phyloP scores from a whole-genome alignment of 2,329 filamentous ascomycete genomes.

The Alternaria sp. region DNA sequence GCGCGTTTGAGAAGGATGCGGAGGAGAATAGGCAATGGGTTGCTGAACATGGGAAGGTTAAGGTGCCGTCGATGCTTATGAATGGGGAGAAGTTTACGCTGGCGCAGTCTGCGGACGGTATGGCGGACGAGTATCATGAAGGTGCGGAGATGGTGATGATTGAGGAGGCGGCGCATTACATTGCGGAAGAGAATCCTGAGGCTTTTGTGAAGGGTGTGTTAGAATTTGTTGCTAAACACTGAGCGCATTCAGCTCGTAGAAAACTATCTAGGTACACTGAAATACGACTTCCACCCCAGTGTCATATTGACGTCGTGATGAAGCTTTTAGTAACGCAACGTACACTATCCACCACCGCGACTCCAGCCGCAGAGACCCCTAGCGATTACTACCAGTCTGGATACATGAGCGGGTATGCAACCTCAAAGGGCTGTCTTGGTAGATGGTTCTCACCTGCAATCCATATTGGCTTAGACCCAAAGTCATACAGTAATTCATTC shows the following conservation, averaged over 20 bases:
- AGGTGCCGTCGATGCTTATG: not conserved
- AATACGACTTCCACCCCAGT: not conserved
- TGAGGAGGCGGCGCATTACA: not conserved
- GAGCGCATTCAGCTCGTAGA: not conserved
- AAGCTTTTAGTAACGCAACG: not conserved
- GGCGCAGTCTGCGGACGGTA: not conserved
- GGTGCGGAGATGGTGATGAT: not conserved
- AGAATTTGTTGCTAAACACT: not conserved
- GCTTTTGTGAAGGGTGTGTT: not conserved
- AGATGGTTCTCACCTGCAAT: not conserved
- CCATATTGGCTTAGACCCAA: not conserved
- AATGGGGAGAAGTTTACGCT: not conserved
- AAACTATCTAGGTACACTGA: not conserved
- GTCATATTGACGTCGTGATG: not conserved
- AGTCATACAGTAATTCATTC: not conserved
- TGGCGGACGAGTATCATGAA: constrained; percentile 1
- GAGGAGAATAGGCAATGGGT: constrained; percentile 3
- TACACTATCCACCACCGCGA: not conserved
- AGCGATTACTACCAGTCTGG: not conserved
- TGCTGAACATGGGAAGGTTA: not conserved
- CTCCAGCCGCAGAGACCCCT: not conserved
- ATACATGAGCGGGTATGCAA: not conserved
- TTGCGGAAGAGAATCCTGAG: not conserved
- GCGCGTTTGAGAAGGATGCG: not conserved
- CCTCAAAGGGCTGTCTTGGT: not conserved